Base-by-base conservation (phyloP, 371 early-diverging fungal species). In the Choanephora cucurbitarum region DNA sequence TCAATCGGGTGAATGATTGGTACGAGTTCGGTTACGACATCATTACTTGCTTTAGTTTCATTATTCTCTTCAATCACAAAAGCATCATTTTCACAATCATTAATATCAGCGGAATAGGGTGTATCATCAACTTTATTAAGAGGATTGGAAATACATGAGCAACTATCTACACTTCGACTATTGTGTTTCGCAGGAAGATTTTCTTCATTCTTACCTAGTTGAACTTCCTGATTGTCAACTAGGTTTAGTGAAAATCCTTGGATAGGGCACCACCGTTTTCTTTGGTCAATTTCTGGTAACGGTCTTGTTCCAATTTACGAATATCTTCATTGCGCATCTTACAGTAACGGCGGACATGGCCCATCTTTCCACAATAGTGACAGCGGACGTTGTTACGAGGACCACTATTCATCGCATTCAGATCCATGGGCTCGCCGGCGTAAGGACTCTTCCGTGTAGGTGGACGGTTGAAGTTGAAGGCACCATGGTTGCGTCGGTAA, bases 301-400 rank as follows among this genome's bases (percentile, higher is more conserved):
- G 17, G n/a, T 40, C 19, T 31, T 56, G 41, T 28, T 56, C 56
- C 5, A 48, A 21, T 19, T 37, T n/a, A 6, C 22, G 44, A 23
- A 46, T 54, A 10, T 44, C 55, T 2, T 22, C 24, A 0, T 41
- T 14, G 1, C 55, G 0, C 0, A 19, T 17, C 0, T 31, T 4
- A 23, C 55, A 54, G 19, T 45, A 10, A 1, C 46, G 32, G 8
- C 23, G 19, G 2, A 44, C 32, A 34, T 57, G 57, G 4, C 57
- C 57, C 0, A n/a, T 22, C 9, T 57, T 57, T 7, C 18, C n/a
- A 23, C 57, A 57, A 22, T 43, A 57, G n/a, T n/a, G n/a, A n/a
- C n/a, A n/a, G n/a, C n/a, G n/a, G n/a, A n/a, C n/a, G n/a, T n/a
- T n/a, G n/a, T n/a, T n/a, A n/a, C n/a, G n/a, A n/a, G n/a, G n/a